Conservation (phyloP, 768 basidiomycete species). For the Lactarius hatsudake region DNA sequence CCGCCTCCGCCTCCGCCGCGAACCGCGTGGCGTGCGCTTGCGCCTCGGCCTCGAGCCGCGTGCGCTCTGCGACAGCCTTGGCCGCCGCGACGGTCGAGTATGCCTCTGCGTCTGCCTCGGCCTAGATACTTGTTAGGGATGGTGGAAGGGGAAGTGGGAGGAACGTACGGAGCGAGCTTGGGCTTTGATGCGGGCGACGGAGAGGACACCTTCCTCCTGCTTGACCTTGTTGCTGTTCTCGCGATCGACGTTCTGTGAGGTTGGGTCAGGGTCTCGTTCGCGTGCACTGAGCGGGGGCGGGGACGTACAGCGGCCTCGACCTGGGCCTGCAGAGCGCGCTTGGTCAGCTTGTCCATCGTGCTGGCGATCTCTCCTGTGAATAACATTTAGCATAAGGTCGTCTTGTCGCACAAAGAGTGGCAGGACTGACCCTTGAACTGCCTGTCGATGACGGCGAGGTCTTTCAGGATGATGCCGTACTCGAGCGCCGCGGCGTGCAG, state of each 20-base stretch:
- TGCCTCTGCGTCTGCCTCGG: constrained; percentile 73
- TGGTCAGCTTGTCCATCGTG: constrained; percentile 84
- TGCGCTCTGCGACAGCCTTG: constrained; percentile 64
- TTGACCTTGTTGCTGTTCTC: constrained; percentile 89
- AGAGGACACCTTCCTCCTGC: constrained; percentile 75
- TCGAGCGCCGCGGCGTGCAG: constrained; percentile 78
- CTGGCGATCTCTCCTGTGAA: constrained; percentile 63
- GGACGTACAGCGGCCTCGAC: constrained; percentile 74
- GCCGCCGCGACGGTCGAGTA: constrained; percentile 73
- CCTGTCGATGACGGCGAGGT: constrained; percentile 82
- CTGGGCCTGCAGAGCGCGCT: constrained; percentile 80
- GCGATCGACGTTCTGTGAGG: constrained; percentile 68
- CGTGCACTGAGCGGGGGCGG: not conserved
- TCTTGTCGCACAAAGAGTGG: not conserved
- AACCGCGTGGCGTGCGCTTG: constrained; percentile 76
- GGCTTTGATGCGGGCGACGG: constrained; percentile 75
- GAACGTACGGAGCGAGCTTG: constrained; percentile 49
- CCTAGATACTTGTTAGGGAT: constrained; percentile 28
- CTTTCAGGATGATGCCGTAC: constrained; percentile 80
- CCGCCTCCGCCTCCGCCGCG: constrained; percentile 71
- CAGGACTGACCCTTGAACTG: constrained; percentile 64
- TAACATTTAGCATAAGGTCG: not conserved
- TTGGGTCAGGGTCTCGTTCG: not conserved
- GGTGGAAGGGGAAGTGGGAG: too few species aligned
- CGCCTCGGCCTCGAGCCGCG: constrained; percentile 71